Conservation (phyloP, 768 basidiomycete genomes). For the Xerocomus potaroensis region DNA sequence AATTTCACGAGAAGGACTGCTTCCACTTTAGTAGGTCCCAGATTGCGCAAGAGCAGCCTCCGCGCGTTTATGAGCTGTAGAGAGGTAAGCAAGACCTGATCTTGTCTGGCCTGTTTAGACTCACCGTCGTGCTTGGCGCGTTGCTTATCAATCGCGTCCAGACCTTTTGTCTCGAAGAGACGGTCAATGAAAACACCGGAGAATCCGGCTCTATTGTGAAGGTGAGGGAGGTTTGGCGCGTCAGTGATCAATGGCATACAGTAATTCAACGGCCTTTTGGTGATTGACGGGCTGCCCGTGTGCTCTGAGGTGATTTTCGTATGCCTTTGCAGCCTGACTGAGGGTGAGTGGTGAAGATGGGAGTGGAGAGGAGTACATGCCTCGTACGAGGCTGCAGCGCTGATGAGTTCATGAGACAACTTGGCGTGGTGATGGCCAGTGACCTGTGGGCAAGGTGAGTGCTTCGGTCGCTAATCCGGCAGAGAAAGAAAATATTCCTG, state of each 20-base stretch:
- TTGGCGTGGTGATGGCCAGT: slow-evolving; percentile 15
- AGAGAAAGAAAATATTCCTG: slow-evolving; percentile 1
- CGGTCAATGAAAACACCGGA: slow-evolving; percentile 24
- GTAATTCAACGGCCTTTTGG: slow-evolving; percentile 17
- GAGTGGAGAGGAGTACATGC: neutral
- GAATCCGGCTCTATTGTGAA: slow-evolving; percentile 20
- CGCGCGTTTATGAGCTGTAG: slow-evolving; percentile 14
- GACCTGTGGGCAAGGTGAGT: slow-evolving; percentile 8
- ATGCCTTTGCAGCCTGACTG: slow-evolving; percentile 28
- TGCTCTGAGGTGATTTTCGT: slow-evolving; percentile 18
- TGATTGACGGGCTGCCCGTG: slow-evolving; percentile 24
- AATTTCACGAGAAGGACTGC: neutral
- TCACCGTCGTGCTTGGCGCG: slow-evolving; percentile 22
- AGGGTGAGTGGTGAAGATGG: neutral
- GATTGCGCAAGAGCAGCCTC: slow-evolving; percentile 6
- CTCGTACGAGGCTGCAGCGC: slow-evolving; percentile 28
- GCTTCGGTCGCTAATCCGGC: neutral
- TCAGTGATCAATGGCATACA: slow-evolving; percentile 13
- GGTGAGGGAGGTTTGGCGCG: neutral
- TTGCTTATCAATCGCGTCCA: slow-evolving; percentile 19
- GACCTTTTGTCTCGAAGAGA: slow-evolving; percentile 23
- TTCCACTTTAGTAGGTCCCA: slow-evolving; percentile 11
- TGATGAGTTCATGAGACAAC: slow-evolving; percentile 26
- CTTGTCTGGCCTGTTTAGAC: neutral
- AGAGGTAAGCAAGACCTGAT: neutral